Conservation (phyloP, 208 protist species). For the Acanthamoeba sp. region DNA sequence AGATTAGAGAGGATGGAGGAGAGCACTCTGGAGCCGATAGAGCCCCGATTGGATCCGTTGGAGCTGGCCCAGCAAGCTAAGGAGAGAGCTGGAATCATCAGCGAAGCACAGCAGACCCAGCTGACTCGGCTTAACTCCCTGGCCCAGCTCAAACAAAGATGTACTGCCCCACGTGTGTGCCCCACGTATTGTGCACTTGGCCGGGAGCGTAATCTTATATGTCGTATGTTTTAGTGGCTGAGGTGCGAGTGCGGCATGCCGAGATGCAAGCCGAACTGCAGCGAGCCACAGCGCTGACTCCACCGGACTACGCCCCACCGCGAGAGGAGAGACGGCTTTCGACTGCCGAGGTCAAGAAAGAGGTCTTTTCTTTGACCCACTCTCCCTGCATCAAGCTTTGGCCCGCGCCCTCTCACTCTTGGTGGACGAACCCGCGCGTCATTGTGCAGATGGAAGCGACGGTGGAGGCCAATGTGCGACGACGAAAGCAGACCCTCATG, state of each 20-base stretch:
- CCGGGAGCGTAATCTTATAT: too few species aligned
- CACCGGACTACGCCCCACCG: not conserved
- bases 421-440: too few species aligned
- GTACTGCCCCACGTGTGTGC: not conserved
- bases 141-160: not conserved
- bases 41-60: not conserved
- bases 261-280: not conserved
- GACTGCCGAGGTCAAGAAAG: not conserved
- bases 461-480: not conserved
- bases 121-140: not conserved
- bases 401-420: too few species aligned
- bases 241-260: not conserved
- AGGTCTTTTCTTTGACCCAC: too few species aligned
- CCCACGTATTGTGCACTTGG: too few species aligned
- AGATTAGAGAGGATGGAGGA: not conserved
- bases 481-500: not conserved
- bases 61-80: not conserved
- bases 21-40: not conserved
- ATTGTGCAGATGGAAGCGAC: conserved; percentile 9
- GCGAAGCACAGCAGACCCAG: not conserved
- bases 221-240: too few species aligned
- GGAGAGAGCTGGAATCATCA: not conserved
- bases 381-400: not conserved
- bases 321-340: not conserved
- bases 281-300: not conserved